Conservation (phyloP, 192 early-diverging fungal genomes). For the Rhizoclosmatium globosum region DNA sequence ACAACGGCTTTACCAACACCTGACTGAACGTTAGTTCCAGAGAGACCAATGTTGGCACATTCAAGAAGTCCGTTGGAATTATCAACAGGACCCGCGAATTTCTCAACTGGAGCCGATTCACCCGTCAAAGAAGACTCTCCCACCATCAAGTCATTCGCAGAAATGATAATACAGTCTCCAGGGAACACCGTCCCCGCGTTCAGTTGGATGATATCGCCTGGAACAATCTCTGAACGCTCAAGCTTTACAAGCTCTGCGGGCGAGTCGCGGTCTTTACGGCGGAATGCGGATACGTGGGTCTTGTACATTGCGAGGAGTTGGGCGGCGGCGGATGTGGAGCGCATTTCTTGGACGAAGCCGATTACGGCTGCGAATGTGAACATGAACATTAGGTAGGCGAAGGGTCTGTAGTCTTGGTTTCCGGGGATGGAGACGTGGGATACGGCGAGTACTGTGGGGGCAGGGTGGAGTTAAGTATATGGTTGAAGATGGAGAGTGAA, state of each 20-base stretch:
- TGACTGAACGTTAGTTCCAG: conserved; percentile 56
- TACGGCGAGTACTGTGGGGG: background rate
- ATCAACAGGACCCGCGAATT: background rate
- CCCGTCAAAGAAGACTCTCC: background rate
- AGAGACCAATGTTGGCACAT: conserved; percentile 48
- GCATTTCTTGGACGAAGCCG: background rate
- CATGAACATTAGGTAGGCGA: background rate
- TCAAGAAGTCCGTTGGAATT: conserved; percentile 19
- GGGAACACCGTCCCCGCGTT: background rate
- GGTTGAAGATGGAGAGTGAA: background rate
- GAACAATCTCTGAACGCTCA: background rate
- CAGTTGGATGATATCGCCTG: background rate
- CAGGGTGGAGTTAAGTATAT: background rate
- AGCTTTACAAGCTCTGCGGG: background rate
- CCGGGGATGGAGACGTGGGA: background rate
- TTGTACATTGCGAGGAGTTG: background rate
- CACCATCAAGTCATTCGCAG: background rate
- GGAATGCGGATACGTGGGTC: background rate
- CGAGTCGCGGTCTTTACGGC: background rate
- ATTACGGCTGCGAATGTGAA: background rate
- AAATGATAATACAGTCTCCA: background rate
- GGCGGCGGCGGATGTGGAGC: background rate
- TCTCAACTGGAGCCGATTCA: background rate
- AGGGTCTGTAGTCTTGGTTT: background rate
- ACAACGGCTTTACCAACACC: conserved; percentile 61